phyloP scores from a whole-genome alignment of 768 basidiomycete species.

The Lactarius sanguifluus region DNA sequence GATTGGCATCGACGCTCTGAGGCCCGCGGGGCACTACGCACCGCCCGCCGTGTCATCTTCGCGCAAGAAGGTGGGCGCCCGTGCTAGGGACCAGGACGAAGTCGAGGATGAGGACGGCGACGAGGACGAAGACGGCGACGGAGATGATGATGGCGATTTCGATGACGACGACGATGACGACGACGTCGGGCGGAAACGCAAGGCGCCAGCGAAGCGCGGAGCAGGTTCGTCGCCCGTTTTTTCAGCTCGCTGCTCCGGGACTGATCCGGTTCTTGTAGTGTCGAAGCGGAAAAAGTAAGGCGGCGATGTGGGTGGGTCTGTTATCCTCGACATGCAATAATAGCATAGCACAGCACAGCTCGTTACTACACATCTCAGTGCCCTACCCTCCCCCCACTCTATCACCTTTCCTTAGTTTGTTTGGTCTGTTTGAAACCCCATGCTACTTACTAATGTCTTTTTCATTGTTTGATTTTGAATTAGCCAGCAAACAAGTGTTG shows the following conservation, averaged over 20 bases:
- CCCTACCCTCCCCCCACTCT: background rate
- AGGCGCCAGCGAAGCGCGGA: constrained; percentile 42
- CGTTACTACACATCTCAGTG: background rate
- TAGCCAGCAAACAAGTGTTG: background rate
- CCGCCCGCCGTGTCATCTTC: constrained; percentile 13
- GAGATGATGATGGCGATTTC: constrained; percentile 33
- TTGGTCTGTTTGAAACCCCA: background rate
- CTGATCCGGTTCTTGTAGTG: constrained; percentile 29
- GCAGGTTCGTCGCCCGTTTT: constrained; percentile 37
- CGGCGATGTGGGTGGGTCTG: background rate
- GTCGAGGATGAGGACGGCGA: constrained; percentile 7
- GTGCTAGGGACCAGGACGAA: constrained; percentile 5
- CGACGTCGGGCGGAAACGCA: constrained; percentile 42
- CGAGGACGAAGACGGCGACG: constrained; percentile 26
- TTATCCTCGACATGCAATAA: background rate
- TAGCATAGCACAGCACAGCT: background rate
- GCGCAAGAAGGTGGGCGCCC: constrained; percentile 4
- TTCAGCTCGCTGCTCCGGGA: background rate
- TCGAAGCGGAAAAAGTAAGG: constrained; percentile 44
- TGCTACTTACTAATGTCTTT: constrained; percentile 5
- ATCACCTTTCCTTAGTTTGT: background rate
- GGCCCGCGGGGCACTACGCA: background rate
- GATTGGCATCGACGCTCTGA: constrained; percentile 28
- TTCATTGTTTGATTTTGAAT: background rate
- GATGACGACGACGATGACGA: constrained; percentile 33